A percentile compares a stretch with the other conserved stretches of the same genome.
phyloP scores from a whole-genome alignment of 2,329 filamentous ascomycete genomes.

The Penicillium sp. region DNA sequence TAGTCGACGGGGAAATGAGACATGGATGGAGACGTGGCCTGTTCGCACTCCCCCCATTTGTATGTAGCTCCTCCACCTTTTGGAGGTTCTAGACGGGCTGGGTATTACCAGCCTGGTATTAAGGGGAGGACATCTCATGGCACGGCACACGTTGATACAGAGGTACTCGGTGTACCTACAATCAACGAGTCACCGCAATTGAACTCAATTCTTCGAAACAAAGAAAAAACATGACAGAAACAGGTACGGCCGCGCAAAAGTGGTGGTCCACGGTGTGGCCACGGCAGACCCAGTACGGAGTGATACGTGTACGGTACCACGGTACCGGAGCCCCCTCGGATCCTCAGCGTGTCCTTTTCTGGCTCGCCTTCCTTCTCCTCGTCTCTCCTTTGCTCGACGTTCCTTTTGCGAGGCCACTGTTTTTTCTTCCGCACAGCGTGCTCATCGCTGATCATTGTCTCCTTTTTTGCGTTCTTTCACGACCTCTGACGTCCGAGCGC shows the following conservation, averaged over 20 bases:
- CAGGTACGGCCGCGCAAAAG: not conserved
- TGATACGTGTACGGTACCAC: slow-evolving; percentile 11
- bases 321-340: slow-evolving; percentile 12
- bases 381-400: slow-evolving; percentile 17
- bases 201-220: not conserved
- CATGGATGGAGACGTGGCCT: slow-evolving; percentile 26
- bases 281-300: not conserved
- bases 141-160: not conserved
- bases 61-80: slow-evolving; percentile 6
- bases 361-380: slow-evolving; percentile 13
- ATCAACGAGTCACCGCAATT: not conserved
- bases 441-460: slow-evolving; percentile 6
- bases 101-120: not conserved
- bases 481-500: slow-evolving; percentile 10
- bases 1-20: slow-evolving; percentile 10
- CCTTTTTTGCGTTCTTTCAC: slow-evolving; percentile 1
- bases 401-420: slow-evolving; percentile 7
- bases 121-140: not conserved
- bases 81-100: not conserved
- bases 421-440: slow-evolving; percentile 10
- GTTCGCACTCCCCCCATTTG: slow-evolving; percentile 15
- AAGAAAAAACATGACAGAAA: not conserved
- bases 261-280: not conserved
- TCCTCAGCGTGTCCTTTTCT: slow-evolving; percentile 23
- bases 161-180: not conserved